Evolutionary conservation across 2,329 filamentous ascomycete species (phyloP).

Genomic region (Coniella vitis): DNA sequence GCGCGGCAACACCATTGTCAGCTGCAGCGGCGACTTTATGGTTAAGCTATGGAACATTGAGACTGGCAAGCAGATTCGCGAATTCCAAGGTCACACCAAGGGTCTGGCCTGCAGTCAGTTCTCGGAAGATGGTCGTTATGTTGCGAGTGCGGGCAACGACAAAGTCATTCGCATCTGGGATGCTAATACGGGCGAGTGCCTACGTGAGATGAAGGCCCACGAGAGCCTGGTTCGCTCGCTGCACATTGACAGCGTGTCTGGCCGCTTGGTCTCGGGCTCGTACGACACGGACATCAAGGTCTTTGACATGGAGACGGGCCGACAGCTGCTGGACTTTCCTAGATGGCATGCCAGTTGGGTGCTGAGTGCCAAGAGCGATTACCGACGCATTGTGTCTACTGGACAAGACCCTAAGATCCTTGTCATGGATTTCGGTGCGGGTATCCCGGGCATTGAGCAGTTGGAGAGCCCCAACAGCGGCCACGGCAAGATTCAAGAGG

Average conservation of each 20-base stretch:
- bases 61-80: slow-evolving; percentile 79
- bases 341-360: slow-evolving; percentile 97
- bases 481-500: slow-evolving; percentile 7
- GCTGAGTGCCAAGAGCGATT: slow-evolving; percentile 90
- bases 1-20: slow-evolving; percentile 85
- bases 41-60: slow-evolving; percentile 95
- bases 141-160: slow-evolving; percentile 92
- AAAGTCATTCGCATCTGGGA: slow-evolving; percentile 95
- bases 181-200: slow-evolving; percentile 77
- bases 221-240: slow-evolving; percentile 80
- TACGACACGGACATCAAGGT: slow-evolving; percentile 97
- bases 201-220: slow-evolving; percentile 77
- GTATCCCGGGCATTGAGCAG: slow-evolving; percentile 50
- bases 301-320: slow-evolving; percentile 77
- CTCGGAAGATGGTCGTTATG: slow-evolving; percentile 86
- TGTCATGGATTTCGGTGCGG: slow-evolving; percentile 82
- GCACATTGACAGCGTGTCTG: slow-evolving; percentile 82
- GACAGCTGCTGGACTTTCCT: slow-evolving; percentile 76
- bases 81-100: slow-evolving; percentile 85
- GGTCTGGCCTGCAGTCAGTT: slow-evolving; percentile 95
- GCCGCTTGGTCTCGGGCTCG: slow-evolving; percentile 80
- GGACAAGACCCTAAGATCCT: slow-evolving; percentile 90
- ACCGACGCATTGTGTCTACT: slow-evolving; percentile 87
- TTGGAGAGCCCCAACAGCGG: slow-evolving; percentile 39
- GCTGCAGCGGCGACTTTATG: slow-evolving; percentile 85